These are phyloP conservation scores for Mucor lusitanicus DNA, from an alignment of 371 early-diverging fungal genomes.

Conservation along the genomic window DNA sequence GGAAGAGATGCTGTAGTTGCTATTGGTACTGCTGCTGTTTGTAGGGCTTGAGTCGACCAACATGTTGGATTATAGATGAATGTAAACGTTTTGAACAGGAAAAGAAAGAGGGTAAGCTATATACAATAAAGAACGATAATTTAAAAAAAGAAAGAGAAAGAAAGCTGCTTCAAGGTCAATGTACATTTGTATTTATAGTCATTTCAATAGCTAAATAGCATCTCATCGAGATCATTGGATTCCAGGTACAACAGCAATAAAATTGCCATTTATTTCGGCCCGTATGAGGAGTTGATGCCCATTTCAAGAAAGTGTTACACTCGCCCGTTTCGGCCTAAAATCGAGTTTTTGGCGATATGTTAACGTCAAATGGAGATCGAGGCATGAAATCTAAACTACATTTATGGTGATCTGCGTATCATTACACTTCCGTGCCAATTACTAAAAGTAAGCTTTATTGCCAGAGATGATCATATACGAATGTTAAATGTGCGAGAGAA, in stretches of 20 bases:
- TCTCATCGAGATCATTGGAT: background rate
- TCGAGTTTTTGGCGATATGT: background rate
- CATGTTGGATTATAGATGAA: slow-evolving; percentile 1
- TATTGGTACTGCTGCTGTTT: background rate
- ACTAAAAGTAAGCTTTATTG: background rate
- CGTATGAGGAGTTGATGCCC: slow-evolving; percentile 15
- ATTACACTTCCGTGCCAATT: background rate
- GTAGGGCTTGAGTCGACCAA: background rate
- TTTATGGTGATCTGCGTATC: background rate
- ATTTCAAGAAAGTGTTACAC: slow-evolving; percentile 13
- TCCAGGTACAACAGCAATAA: background rate
- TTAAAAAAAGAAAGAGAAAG: background rate
- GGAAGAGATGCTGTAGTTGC: background rate
- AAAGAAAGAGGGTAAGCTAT: background rate
- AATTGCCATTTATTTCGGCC: slow-evolving; percentile 8
- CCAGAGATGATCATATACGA: background rate
- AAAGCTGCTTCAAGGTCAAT: background rate
- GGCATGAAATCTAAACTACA: background rate
- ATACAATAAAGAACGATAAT: background rate
- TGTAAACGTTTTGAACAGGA: background rate
- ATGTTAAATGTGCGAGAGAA: background rate
- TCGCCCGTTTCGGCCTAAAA: background rate
- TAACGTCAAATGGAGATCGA: slow-evolving; percentile 1
- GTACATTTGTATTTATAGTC: slow-evolving; percentile 3
- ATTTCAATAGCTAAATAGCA: background rate